phyloP scores from a whole-genome alignment of 2,329 filamentous ascomycete species.

The Tympanopsis confertula region DNA sequence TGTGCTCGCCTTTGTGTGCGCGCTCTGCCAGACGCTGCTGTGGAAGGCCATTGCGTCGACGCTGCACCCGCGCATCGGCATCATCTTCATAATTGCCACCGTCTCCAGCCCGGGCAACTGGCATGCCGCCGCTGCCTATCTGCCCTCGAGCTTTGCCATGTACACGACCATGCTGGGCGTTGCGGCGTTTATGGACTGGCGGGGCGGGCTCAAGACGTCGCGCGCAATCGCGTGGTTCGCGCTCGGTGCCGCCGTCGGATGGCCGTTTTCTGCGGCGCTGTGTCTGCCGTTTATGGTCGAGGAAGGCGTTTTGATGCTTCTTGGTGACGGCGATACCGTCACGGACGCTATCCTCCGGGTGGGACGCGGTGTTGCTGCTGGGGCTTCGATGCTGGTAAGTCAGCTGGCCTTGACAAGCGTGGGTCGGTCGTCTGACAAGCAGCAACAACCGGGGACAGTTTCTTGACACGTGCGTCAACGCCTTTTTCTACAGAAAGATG shows the following conservation, averaged over 20 bases:
- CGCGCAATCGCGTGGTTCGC: slow-evolving; percentile 86
- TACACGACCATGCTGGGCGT: slow-evolving; percentile 79
- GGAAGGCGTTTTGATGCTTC: slow-evolving; percentile 48
- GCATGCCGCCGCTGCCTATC: slow-evolving; percentile 73
- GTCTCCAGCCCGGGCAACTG: slow-evolving; percentile 84
- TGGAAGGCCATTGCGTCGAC: slow-evolving; percentile 67
- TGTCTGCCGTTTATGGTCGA: slow-evolving; percentile 71
- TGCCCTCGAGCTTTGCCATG: slow-evolving; percentile 96
- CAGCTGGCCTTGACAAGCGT: too few relatives aligned
- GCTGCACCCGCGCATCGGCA: slow-evolving; percentile 70
- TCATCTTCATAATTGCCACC: slow-evolving; percentile 71
- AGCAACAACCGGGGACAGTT: too few relatives aligned
- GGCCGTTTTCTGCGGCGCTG: slow-evolving; percentile 84
- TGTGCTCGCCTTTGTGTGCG: slow-evolving; percentile 63
- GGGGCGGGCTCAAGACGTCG: slow-evolving; percentile 65
- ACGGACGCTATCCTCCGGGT: slow-evolving; percentile 49
- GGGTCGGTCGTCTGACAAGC: too few relatives aligned
- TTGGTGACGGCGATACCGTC: slow-evolving; percentile 45
- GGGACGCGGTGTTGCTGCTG: slow-evolving; percentile 54
- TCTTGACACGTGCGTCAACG: slow-evolving; percentile 61
- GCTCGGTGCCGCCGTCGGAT: slow-evolving; percentile 72
- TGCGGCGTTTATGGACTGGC: slow-evolving; percentile 83
- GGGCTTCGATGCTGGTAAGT: slow-evolving; percentile 58
- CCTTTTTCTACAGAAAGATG: slow-evolving; percentile 73
- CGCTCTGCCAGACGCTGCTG: slow-evolving; percentile 70